phyloP scores from a whole-genome alignment of 768 basidiomycete species.

The Mycena polygramma region DNA sequence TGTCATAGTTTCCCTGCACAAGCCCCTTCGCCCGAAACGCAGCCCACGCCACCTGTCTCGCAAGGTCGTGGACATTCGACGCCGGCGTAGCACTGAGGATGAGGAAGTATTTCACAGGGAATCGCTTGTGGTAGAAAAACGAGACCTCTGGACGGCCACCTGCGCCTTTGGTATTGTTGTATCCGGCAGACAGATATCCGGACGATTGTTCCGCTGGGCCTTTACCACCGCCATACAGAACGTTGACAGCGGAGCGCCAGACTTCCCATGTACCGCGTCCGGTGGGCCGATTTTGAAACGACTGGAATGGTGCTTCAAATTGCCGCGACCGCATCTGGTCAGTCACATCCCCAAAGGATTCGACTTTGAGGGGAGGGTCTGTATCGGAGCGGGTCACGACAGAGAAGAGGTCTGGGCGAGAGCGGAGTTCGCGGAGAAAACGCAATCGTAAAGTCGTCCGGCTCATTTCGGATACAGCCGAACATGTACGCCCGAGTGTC shows the following conservation, averaged over 20 bases:
- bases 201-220: not conserved
- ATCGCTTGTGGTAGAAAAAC: conserved; percentile 48
- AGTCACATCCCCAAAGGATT: conserved; percentile 42
- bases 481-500: conserved; percentile 47
- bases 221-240: conserved; percentile 37
- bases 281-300: too few relatives aligned
- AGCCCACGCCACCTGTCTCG: conserved; percentile 44
- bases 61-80: conserved; percentile 31
- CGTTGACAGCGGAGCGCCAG: conserved; percentile 32
- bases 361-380: conserved; percentile 38
- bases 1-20: conserved; percentile 45
- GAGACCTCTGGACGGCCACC: not conserved
- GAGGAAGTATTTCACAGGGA: conserved; percentile 49
- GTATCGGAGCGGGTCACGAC: conserved; percentile 47
- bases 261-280: conserved; percentile 33
- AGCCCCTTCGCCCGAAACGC: conserved; percentile 46
- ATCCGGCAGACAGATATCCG: conserved; percentile 19
- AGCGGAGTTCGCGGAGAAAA: conserved; percentile 46
- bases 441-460: conserved; percentile 41
- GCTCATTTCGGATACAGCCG: conserved; percentile 46
- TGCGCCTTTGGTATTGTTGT: conserved; percentile 25
- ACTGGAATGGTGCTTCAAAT: conserved; percentile 41
- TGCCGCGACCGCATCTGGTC: conserved; percentile 27
- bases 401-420: conserved; percentile 47
- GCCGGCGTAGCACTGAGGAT: conserved; percentile 42